Percentiles rank a stretch among this genome's conserved stretches.
Conservation (phyloP, 2,329 filamentous ascomycete genomes). For the Hymenoscyphus linearis region DNA sequence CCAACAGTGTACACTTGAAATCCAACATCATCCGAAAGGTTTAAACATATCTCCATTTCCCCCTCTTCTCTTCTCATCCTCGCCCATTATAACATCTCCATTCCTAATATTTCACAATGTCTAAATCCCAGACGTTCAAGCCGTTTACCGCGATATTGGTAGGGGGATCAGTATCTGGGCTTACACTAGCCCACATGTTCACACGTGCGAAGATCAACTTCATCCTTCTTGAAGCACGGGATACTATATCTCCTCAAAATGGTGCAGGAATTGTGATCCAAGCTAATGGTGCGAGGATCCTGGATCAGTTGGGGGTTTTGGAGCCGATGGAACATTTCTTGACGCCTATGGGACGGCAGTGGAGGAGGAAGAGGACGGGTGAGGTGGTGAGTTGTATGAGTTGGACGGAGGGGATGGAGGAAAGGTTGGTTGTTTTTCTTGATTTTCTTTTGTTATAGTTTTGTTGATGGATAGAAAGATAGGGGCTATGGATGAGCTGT, state of each 20-base stretch:
- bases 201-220: conserved; percentile 20
- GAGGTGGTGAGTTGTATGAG: conserved; percentile 11
- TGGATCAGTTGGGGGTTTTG: conserved; percentile 46
- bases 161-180: conserved; percentile 21
- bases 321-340: conserved; percentile 16
- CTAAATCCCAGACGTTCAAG: neutral
- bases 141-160: conserved; percentile 22
- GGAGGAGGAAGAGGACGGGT: conserved; percentile 11
- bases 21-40: neutral
- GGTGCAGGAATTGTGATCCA: conserved; percentile 24
- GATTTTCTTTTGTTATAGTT: neutral
- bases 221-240: conserved; percentile 21
- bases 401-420: conserved; percentile 15
- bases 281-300: conserved; percentile 40
- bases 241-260: conserved; percentile 17
- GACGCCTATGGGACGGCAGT: conserved; percentile 9
- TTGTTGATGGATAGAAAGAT: neutral
- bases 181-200: conserved; percentile 23
- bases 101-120: neutral
- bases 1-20: neutral
- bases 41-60: neutral
- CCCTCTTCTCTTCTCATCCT: neutral
- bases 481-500: neutral
- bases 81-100: neutral
- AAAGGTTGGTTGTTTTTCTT: conserved; percentile 9